A percentile compares a stretch with the other conserved stretches of the same genome.
These are phyloP conservation scores for Boletus reticuloceps DNA, from an alignment of 768 basidiomycete species.

Conservation along the genomic window DNA sequence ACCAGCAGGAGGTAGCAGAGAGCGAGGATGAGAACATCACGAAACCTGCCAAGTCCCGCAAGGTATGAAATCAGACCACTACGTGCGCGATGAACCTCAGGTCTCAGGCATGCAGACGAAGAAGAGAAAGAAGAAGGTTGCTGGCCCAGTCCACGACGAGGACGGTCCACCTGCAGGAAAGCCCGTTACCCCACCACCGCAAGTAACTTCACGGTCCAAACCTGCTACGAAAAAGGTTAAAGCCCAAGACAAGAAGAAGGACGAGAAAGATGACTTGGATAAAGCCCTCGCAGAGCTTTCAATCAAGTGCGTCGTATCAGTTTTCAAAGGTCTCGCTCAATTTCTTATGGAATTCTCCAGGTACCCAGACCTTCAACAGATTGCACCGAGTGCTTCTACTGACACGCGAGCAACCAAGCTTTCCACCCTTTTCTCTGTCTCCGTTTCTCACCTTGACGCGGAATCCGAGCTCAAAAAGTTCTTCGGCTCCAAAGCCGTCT, in stretches of 20 bases:
- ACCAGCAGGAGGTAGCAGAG: slow-evolving; percentile 19
- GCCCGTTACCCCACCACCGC: slow-evolving; percentile 1
- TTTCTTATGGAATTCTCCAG: slow-evolving; percentile 28
- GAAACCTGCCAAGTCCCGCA: slow-evolving; percentile 20
- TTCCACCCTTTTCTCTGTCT: slow-evolving; percentile 70
- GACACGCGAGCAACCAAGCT: slow-evolving; percentile 35
- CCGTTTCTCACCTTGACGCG: slow-evolving; percentile 75
- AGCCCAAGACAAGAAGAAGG: slow-evolving; percentile 60
- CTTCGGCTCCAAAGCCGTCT: slow-evolving; percentile 88
- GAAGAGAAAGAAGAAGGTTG: slow-evolving; percentile 41
- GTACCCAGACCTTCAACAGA: slow-evolving; percentile 51
- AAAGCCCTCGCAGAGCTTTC: slow-evolving; percentile 82
- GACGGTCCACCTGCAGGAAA: slow-evolving; percentile 4
- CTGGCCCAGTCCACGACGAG: not conserved
- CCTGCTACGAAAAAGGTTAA: slow-evolving; percentile 59
- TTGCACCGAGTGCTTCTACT: slow-evolving; percentile 20
- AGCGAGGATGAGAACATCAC: slow-evolving; percentile 22
- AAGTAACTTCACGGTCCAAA: slow-evolving; percentile 33
- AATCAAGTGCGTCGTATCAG: slow-evolving; percentile 49
- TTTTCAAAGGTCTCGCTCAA: not conserved
- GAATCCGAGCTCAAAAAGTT: slow-evolving; percentile 92
- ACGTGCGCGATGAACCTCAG: not conserved
- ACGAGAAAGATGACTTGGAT: slow-evolving; percentile 77
- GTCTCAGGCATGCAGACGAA: slow-evolving; percentile 25
- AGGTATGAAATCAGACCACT: slow-evolving; percentile 12